Evolutionary conservation across 306 rosid species (phyloP).

Genomic region (Vigna angularis): DNA sequence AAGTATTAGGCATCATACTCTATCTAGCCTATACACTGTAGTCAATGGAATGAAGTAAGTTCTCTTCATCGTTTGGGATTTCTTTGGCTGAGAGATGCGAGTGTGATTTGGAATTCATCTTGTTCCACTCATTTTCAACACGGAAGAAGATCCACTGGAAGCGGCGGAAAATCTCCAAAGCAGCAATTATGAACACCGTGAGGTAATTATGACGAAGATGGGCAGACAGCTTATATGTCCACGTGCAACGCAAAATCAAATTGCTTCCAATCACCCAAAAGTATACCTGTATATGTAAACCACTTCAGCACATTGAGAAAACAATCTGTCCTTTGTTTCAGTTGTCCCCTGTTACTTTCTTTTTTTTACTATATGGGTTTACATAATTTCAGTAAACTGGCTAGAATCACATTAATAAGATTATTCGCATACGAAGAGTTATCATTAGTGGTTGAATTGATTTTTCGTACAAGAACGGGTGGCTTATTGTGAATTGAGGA

Average conservation of each 20-base stretch:
- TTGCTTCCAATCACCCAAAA: conserved; percentile 95
- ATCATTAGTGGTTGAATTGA: conserved; percentile 1
- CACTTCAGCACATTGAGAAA: conserved; percentile 37
- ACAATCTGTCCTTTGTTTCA: conserved; percentile 26
- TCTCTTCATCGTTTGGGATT: conserved; percentile 69
- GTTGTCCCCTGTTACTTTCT: conserved; percentile 23
- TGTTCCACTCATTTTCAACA: conserved; percentile 90
- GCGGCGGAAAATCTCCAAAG: conserved; percentile 93
- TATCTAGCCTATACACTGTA: conserved; percentile 64
- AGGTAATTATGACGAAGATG: conserved; percentile 98
- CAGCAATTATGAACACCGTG: conserved; percentile 80
- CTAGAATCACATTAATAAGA: conserved; percentile 8
- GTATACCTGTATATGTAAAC: conserved; percentile 69
- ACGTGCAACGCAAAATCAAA: conserved; percentile 90
- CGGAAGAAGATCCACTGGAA: conserved; percentile 99
- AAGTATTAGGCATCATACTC: conserved; percentile 44
- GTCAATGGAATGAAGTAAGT: conserved; percentile 63
- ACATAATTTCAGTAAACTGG: conserved; percentile 25
- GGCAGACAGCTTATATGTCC: conserved; percentile 99
- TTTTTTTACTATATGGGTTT: neutral
- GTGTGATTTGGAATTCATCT: conserved; percentile 75
- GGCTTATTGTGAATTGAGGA: neutral
- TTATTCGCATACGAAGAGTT: neutral
- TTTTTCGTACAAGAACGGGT: neutral
- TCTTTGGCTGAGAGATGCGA: conserved; percentile 65